phyloP scores from a whole-genome alignment of 495 filamentous ascomycete genomes.

The Daldinia bambusicola region DNA sequence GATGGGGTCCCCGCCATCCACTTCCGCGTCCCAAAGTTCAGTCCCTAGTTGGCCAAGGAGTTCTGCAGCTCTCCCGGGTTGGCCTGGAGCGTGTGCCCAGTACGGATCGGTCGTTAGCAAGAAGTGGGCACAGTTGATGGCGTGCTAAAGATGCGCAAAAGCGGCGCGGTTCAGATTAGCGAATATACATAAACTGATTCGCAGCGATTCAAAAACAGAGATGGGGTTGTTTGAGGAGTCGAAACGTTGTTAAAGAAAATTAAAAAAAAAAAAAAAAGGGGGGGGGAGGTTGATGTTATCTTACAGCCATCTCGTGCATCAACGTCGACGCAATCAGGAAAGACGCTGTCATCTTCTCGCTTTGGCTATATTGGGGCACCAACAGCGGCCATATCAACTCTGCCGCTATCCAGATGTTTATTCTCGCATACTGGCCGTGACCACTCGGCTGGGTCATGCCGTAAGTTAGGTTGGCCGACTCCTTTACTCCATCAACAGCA shows the following conservation, averaged over 20 bases:
- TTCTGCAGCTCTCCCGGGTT: not conserved
- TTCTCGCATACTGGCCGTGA: not conserved
- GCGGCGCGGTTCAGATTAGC: slow-evolving; percentile 12
- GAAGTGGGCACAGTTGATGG: slow-evolving; percentile 25
- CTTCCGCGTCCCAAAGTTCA: slow-evolving; percentile 7
- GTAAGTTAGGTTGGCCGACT: not conserved
- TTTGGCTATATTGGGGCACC: slow-evolving; percentile 39
- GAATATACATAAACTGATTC: too few relatives aligned
- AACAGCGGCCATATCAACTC: slow-evolving; percentile 53
- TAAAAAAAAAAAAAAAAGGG: not conserved
- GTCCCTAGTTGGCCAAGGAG: not conserved
- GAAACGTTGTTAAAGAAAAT: too few relatives aligned
- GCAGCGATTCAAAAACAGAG: too few relatives aligned
- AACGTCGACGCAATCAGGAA: slow-evolving; percentile 43
- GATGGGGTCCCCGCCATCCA: slow-evolving; percentile 26
- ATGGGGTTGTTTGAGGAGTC: not conserved
- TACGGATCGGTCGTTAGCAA: not conserved
- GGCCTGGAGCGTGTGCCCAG: not conserved
- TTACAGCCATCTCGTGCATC: slow-evolving; percentile 51
- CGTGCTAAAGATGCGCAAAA: slow-evolving; percentile 40
- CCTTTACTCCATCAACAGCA: not conserved
- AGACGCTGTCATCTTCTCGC: slow-evolving; percentile 47
- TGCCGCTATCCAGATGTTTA: slow-evolving; percentile 23
- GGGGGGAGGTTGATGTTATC: not conserved
- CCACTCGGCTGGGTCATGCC: not conserved